These are phyloP conservation scores for Plectosphaerella sp. DNA, from an alignment of 2,329 filamentous ascomycete species.

Conservation along the genomic window DNA sequence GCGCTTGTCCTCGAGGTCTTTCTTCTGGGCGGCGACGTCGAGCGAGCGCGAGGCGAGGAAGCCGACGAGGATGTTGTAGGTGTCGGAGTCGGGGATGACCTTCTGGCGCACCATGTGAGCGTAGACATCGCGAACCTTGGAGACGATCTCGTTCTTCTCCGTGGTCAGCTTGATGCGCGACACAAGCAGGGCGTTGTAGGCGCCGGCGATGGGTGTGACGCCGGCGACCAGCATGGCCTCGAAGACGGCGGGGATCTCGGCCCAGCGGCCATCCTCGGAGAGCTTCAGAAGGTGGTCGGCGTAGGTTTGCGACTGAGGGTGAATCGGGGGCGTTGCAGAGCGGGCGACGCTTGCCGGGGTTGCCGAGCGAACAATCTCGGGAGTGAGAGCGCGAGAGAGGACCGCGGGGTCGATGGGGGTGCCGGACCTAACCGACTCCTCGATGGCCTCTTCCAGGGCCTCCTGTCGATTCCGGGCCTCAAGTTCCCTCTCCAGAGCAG, in stretches of 20 bases:
- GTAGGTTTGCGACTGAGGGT: conserved; percentile 64
- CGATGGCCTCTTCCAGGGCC: conserved; percentile 35
- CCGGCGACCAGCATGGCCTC: conserved; percentile 83
- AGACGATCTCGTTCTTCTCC: conserved; percentile 77
- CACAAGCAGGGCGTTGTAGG: conserved; percentile 88
- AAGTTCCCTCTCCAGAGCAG: conserved; percentile 76
- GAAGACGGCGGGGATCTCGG: conserved; percentile 86
- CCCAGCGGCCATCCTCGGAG: conserved; percentile 67
- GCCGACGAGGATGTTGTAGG: conserved; percentile 83
- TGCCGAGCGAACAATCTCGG: conserved; percentile 32
- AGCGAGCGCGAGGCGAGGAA: conserved; percentile 77
- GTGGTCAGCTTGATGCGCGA: conserved; percentile 79
- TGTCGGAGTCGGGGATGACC: conserved; percentile 75
- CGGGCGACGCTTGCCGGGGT: conserved; percentile 45
- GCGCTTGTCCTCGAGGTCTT: conserved; percentile 74
- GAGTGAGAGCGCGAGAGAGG: conserved; percentile 35
- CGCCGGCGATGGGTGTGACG: conserved; percentile 71
- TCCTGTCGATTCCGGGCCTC: conserved; percentile 46
- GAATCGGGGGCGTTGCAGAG: conserved; percentile 56
- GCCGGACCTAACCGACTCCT: conserved; percentile 30
- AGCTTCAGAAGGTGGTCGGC: conserved; percentile 76
- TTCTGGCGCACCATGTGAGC: conserved; percentile 90
- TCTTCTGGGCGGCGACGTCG: conserved; percentile 70
- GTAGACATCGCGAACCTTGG: conserved; percentile 91
- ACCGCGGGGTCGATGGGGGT: conserved; percentile 32